Conservation (phyloP, 2,329 filamentous ascomycete species). For the Neonectria neomacrospora region DNA sequence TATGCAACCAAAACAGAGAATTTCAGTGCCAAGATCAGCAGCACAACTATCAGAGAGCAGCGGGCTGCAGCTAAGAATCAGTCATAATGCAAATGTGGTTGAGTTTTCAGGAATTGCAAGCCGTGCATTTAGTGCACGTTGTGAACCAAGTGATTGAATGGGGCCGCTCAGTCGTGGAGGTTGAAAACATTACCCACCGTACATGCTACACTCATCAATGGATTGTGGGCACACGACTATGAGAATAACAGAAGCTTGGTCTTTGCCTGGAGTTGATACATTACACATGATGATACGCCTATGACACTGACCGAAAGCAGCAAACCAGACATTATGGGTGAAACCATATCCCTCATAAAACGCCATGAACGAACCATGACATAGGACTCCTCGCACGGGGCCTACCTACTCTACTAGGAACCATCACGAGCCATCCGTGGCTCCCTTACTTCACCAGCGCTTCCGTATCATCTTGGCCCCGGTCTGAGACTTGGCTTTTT, state of each 20-base stretch:
- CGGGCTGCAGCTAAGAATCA: conserved; percentile 50
- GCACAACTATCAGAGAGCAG: conserved; percentile 79
- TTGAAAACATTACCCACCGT: too few relatives aligned
- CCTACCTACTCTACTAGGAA: neutral
- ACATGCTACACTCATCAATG: neutral
- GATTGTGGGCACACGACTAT: neutral
- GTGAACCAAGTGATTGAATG: too few relatives aligned
- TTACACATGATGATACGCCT: neutral
- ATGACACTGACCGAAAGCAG: neutral
- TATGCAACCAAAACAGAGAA: conserved; percentile 59
- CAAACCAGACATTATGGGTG: neutral
- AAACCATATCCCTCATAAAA: neutral
- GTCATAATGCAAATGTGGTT: conserved; percentile 12
- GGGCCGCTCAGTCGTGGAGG: too few relatives aligned
- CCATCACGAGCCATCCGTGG: neutral
- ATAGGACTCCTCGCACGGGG: neutral
- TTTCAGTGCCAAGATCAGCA: conserved; percentile 90
- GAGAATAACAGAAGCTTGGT: neutral
- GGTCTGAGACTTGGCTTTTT: conserved; percentile 1
- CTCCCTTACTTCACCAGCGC: neutral
- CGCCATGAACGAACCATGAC: neutral
- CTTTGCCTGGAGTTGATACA: neutral
- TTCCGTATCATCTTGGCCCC: neutral
- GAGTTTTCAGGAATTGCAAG: neutral
- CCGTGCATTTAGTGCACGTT: too few relatives aligned